Evolutionary conservation across 1,139 yeast species (phyloP), one percentile per base, ranked within the genome.

Genomic region (Blastobotrys arbuscula): DNA sequence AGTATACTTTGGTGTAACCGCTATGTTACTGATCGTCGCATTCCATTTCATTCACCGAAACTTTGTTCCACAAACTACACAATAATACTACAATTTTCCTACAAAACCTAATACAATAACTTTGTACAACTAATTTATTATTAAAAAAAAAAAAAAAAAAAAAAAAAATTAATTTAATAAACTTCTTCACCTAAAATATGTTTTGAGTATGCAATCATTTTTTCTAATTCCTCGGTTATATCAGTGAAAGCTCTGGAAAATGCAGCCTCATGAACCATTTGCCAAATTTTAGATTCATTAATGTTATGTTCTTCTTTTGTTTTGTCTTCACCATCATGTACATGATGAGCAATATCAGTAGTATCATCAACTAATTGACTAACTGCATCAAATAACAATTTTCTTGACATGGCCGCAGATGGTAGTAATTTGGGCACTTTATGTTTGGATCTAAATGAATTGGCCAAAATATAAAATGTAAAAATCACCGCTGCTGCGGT

Each of bases 1-100:
- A 48, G 75, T 86, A 48, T 68, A 80, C n/a, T 82, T 85, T 59
- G 97, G 96, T 6, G 66, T 87, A 51, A 68, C 79, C 12, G 81
- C 95, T 50, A 77, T 88, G 64, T 74, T 80, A 2, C 74, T 89
- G 57, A 84, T 89, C 45, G 69, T 86, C 45, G 71, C 83, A 4
- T 89, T 84, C 67, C 94, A 87, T 59, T 65, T 74, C 39, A 64
- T 77, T 39, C 63, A 51, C 44, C 50, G 62, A 35, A 56, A 55
- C 45, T 37, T 43, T 28, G 19, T 35, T 16, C 39, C 44, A 31
- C 18, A 31, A 30, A 18, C n/a, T n/a, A n/a, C 50, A 55, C 16
- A 13, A 40, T 28, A 15, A 13, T 6, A 15, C 19, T 33, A 15
- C 19, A 15, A 33, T 9, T 33, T 8, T 33, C 15, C 10, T 33